phyloP scores from a whole-genome alignment of 2,329 filamentous ascomycete species.

The Alternaria hordeiaustralica region DNA sequence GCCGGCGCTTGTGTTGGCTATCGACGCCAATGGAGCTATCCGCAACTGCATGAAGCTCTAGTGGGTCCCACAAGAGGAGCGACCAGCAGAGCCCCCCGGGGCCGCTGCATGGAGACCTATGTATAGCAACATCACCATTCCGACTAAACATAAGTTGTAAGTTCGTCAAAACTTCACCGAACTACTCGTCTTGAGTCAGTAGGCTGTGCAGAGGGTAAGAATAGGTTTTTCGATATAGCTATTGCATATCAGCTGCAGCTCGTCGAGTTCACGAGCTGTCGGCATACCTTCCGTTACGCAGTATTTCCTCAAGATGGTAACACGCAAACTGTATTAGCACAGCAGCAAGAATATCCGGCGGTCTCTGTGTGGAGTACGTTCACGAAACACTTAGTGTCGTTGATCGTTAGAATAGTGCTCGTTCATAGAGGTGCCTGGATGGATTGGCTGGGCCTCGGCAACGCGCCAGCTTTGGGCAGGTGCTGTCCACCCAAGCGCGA shows the following conservation, averaged over 20 bases:
- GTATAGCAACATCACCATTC: slow-evolving; percentile 19
- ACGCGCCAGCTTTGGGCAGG: not conserved
- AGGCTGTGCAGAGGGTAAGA: slow-evolving; percentile 8
- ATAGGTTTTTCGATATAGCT: slow-evolving; percentile 9
- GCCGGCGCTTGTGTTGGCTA: slow-evolving; percentile 9
- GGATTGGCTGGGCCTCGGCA: not conserved
- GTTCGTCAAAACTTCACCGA: slow-evolving; percentile 1
- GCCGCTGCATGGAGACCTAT: slow-evolving; percentile 19
- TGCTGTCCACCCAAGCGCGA: not conserved
- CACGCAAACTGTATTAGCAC: not conserved
- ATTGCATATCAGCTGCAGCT: not conserved
- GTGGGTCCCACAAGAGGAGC: slow-evolving; percentile 9
- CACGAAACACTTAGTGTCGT: not conserved
- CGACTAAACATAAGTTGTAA: not conserved
- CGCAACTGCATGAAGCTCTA: slow-evolving; percentile 12
- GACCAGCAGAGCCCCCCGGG: slow-evolving; percentile 16
- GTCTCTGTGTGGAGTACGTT: not conserved
- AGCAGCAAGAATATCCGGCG: not conserved
- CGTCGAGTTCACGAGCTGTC: not conserved
- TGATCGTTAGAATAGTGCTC: not conserved
- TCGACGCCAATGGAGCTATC: slow-evolving; percentile 7
- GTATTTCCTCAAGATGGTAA: not conserved
- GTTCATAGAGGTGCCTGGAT: not conserved
- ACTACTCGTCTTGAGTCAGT: not conserved
- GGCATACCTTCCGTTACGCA: not conserved